Conservation (phyloP, 2,329 filamentous ascomycete genomes). For the Alternaria sp. region DNA sequence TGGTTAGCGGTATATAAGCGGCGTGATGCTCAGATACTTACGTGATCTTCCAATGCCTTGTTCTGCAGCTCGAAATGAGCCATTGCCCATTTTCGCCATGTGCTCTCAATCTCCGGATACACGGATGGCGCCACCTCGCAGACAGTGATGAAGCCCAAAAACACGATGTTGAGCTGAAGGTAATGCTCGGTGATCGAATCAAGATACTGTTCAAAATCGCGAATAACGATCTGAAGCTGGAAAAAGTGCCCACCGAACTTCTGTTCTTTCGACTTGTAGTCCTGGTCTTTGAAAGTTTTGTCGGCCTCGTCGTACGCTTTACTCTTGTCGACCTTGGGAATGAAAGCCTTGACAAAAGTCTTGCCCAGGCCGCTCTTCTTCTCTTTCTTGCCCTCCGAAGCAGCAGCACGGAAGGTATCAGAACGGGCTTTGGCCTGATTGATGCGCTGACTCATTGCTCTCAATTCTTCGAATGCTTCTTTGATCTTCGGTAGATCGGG, state of each 20-base stretch:
- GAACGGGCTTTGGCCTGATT: slow-evolving; percentile 96
- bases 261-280: slow-evolving; percentile 81
- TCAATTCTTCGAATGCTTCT: slow-evolving; percentile 73
- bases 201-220: slow-evolving; percentile 92
- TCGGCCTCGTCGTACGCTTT: slow-evolving; percentile 71
- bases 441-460: slow-evolving; percentile 70
- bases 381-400: slow-evolving; percentile 45
- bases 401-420: slow-evolving; percentile 69
- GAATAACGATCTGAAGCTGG: slow-evolving; percentile 86
- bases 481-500: slow-evolving; percentile 78
- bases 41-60: slow-evolving; percentile 82
- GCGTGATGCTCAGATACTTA: slow-evolving; percentile 52
- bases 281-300: slow-evolving; percentile 74
- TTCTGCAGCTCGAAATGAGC: slow-evolving; percentile 85
- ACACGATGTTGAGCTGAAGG: slow-evolving; percentile 78
- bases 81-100: slow-evolving; percentile 90
- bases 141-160: slow-evolving; percentile 81
- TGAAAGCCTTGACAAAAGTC: slow-evolving; percentile 83
- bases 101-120: slow-evolving; percentile 86
- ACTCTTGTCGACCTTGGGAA: slow-evolving; percentile 85
- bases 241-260: slow-evolving; percentile 93
- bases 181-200: slow-evolving; percentile 82
- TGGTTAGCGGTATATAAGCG: slow-evolving; percentile 18
- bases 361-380: slow-evolving; percentile 63
- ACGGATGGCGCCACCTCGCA: slow-evolving; percentile 67